Conservation (phyloP, 768 basidiomycete species). For the Chalciporus piperatus region DNA sequence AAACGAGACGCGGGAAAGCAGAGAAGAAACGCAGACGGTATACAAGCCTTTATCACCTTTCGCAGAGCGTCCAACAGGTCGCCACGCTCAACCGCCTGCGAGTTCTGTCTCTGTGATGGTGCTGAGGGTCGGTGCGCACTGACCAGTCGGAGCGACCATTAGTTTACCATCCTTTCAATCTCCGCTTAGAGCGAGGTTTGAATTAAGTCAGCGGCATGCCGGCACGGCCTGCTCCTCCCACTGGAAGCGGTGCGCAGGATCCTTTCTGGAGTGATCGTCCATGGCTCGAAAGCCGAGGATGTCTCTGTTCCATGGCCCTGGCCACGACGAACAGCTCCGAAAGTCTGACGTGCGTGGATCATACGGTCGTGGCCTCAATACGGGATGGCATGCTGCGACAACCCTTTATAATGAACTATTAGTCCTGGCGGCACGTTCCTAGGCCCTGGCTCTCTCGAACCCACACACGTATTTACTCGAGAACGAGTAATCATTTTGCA, state of each 20-base stretch:
- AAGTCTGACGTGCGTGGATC: not conserved
- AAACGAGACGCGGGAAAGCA: slow-evolving; percentile 36
- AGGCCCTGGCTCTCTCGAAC: not conserved
- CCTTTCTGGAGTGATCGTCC: slow-evolving; percentile 21
- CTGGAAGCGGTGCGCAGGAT: slow-evolving; percentile 22
- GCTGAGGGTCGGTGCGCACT: slow-evolving; percentile 36
- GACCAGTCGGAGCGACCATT: slow-evolving; percentile 28
- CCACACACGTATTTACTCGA: not conserved
- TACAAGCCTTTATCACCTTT: slow-evolving; percentile 40
- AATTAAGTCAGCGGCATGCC: slow-evolving; percentile 24
- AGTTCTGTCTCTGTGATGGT: slow-evolving; percentile 40
- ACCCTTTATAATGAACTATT: not conserved
- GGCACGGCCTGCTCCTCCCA: slow-evolving; percentile 17
- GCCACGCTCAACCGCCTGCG: slow-evolving; percentile 37
- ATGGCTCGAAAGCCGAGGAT: slow-evolving; percentile 13
- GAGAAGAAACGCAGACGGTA: slow-evolving; percentile 37
- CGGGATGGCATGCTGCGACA: not conserved
- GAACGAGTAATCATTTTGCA: slow-evolving; percentile 3
- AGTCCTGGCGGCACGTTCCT: slow-evolving; percentile 1
- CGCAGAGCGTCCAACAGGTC: slow-evolving; percentile 34
- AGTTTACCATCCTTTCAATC: slow-evolving; percentile 24
- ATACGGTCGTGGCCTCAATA: not conserved
- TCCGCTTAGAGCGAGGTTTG: slow-evolving; percentile 27
- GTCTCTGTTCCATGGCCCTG: not conserved
- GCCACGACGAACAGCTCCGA: not conserved